Conservation (phyloP, 768 basidiomycete genomes). For the Podaxis sp. region DNA sequence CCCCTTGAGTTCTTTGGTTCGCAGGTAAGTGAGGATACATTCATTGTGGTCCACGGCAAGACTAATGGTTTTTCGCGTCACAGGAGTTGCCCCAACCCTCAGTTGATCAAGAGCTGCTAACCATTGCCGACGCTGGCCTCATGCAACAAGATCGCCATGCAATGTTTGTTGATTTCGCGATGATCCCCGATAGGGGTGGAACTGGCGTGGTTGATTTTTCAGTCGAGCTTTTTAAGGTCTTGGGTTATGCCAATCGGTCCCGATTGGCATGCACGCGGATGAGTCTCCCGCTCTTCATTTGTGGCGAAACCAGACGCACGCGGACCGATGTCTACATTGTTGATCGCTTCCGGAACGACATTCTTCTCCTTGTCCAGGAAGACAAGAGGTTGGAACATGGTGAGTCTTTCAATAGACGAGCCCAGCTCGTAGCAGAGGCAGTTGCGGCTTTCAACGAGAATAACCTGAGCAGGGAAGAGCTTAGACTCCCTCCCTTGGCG, state of each 20-base stretch:
- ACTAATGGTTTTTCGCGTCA: slow-evolving; percentile 15
- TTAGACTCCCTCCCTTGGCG: no score
- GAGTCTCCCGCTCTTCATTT: slow-evolving; percentile 27
- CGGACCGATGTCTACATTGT: slow-evolving; percentile 33
- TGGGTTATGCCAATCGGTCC: slow-evolving; percentile 26
- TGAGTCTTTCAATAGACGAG: slow-evolving; percentile 17
- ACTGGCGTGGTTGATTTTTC: slow-evolving; percentile 32
- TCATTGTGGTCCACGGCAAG: slow-evolving; percentile 12
- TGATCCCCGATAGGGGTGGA: slow-evolving; percentile 19
- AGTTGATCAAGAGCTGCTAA: slow-evolving; percentile 27
- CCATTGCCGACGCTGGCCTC: slow-evolving; percentile 18
- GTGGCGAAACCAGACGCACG: slow-evolving; percentile 25
- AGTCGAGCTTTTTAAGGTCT: slow-evolving; percentile 22
- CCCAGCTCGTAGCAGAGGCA: slow-evolving; percentile 27
- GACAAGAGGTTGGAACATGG: slow-evolving; percentile 20
- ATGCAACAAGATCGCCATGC: slow-evolving; percentile 18
- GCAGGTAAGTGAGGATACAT: slow-evolving; percentile 16
- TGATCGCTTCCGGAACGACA: slow-evolving; percentile 22
- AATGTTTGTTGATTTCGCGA: slow-evolving; percentile 28
- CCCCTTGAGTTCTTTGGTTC: slow-evolving; percentile 25
- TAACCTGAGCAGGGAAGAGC: slow-evolving; percentile 15
- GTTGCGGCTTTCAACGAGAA: slow-evolving; percentile 25
- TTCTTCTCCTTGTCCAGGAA: slow-evolving; percentile 27
- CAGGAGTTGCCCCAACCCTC: slow-evolving; percentile 26
- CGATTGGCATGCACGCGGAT: slow-evolving; percentile 23